Evolutionary conservation across 2,329 filamentous ascomycete genomes (phyloP).

Genomic region (Hypocrella siamensis): DNA sequence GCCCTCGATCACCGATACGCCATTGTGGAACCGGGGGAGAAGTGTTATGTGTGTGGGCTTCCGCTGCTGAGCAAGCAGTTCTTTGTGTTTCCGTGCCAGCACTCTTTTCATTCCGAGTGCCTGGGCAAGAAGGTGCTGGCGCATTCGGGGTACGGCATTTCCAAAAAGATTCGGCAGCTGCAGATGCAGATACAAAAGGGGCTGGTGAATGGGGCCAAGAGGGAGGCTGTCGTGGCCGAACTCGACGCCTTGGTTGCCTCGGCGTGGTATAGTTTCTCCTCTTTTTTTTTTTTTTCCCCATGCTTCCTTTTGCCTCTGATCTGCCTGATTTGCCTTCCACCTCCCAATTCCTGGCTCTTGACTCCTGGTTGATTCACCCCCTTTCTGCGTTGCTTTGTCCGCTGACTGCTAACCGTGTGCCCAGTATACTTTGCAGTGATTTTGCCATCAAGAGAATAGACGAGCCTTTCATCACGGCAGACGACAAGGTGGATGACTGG

Average conservation of each 20-base stretch:
- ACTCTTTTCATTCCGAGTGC: constrained; percentile 94
- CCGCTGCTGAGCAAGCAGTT: constrained; percentile 84
- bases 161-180: constrained; percentile 68
- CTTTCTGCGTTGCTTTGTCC: not conserved
- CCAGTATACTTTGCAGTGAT: constrained; percentile 82
- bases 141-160: constrained; percentile 59
- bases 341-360: not conserved
- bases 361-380: not conserved
- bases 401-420: not conserved
- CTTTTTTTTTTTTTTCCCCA: not conserved
- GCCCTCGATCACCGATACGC: constrained; percentile 79
- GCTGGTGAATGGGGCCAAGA: constrained; percentile 49
- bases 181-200: constrained; percentile 73
- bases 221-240: constrained; percentile 74
- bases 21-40: constrained; percentile 90
- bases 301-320: constrained; percentile 2
- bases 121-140: constrained; percentile 74
- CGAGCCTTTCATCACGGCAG: constrained; percentile 68
- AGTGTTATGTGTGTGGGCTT: constrained; percentile 76
- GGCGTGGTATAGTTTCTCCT: constrained; percentile 49
- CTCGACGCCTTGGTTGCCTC: constrained; percentile 83
- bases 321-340: constrained; percentile 3
- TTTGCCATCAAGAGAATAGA: constrained; percentile 89
- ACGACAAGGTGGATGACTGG: constrained; percentile 72
- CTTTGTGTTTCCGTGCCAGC: constrained; percentile 97